These are phyloP conservation scores for Phytophthora pini DNA, from an alignment of 352 stramenopile genomes.

Conservation along the genomic window DNA sequence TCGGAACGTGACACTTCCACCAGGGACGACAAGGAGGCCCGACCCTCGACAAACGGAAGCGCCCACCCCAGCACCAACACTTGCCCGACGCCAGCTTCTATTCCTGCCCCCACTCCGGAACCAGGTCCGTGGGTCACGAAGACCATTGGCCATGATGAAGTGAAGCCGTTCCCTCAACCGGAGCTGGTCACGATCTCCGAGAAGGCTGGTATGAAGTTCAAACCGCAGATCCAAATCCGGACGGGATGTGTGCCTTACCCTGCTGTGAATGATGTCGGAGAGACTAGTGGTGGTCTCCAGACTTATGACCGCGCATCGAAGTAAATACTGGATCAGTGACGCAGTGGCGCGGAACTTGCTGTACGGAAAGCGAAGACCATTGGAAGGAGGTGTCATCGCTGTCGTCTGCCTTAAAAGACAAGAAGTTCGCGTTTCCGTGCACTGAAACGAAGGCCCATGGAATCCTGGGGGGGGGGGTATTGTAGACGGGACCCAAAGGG, in stretches of 20 bases:
- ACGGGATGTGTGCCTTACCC: conserved; percentile 8
- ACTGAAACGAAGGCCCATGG: too few species aligned
- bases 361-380: too few species aligned
- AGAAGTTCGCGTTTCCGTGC: too few species aligned
- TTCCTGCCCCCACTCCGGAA: conserved; percentile 2
- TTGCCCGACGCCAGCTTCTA: not conserved
- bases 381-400: too few species aligned
- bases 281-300: conserved; percentile 6
- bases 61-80: conserved; percentile 2
- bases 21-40: not conserved
- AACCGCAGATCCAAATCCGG: conserved; percentile 11
- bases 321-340: too few species aligned
- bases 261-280: conserved; percentile 1
- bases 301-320: not conserved
- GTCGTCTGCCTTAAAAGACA: too few species aligned
- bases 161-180: conserved; percentile 7
- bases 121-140: conserved; percentile 7
- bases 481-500: too few species aligned
- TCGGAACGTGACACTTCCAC: conserved; percentile 2
- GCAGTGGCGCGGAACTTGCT: too few species aligned
- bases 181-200: conserved; percentile 7
- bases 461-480: too few species aligned
- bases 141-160: conserved; percentile 1
- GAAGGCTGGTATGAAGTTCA: conserved; percentile 11
- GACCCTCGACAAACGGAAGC: conserved; percentile 2